phyloP scores from a whole-genome alignment of 306 rosid genomes.

The Inga oerstediana region DNA sequence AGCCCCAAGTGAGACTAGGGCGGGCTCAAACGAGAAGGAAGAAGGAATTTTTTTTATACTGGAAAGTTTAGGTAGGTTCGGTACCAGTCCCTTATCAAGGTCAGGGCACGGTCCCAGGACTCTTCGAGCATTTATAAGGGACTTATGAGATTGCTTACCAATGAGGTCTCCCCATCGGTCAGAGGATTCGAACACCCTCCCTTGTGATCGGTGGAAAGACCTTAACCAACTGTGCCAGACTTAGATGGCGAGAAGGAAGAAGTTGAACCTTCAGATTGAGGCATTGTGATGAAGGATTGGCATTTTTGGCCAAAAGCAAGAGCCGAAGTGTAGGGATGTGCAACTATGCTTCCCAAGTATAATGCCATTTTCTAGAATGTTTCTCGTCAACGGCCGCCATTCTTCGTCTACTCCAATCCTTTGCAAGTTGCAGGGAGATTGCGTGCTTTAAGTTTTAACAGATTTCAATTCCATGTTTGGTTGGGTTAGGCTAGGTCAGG shows the following conservation, averaged over 20 bases:
- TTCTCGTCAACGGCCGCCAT: constrained; percentile 16
- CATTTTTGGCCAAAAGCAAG: constrained; percentile 53
- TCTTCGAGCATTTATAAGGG: too few species aligned
- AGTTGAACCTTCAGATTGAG: constrained; percentile 53
- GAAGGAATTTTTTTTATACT: too few species aligned
- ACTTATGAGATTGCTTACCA: too few species aligned
- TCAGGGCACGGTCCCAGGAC: too few species aligned
- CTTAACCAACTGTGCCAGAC: too few species aligned
- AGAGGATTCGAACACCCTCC: too few species aligned
- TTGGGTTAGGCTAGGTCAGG: too few species aligned
- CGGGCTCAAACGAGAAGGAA: too few species aligned
- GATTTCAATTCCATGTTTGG: not conserved
- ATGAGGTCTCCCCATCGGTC: too few species aligned
- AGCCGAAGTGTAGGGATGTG: constrained; percentile 76
- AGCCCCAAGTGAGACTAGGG: constrained; percentile 55
- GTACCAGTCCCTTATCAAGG: too few species aligned
- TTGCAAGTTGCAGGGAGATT: not conserved
- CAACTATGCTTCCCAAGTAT: constrained; percentile 84
- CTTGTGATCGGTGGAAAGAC: too few species aligned
- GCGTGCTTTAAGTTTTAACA: not conserved
- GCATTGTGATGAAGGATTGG: constrained; percentile 55
- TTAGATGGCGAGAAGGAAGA: constrained; percentile 48
- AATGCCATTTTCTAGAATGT: constrained; percentile 60
- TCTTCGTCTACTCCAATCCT: not conserved
- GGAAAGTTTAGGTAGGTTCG: too few species aligned